Evolutionary conservation across 768 basidiomycete genomes (phyloP).

Genomic region (Xerocomus spinulosus): DNA sequence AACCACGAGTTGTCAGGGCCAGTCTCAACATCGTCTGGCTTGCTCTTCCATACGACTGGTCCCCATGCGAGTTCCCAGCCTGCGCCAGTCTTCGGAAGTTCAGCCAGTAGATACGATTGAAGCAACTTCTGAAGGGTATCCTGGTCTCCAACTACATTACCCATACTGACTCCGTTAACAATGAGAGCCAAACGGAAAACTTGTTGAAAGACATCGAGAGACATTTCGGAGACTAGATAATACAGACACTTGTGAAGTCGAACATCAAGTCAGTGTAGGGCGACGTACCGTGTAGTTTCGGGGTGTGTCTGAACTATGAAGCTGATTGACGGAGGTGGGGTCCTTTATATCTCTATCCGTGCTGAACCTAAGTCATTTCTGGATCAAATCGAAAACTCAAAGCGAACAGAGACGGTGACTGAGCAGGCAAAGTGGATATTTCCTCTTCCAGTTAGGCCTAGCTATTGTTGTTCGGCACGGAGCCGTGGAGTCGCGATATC

Average conservation of each 20-base stretch:
- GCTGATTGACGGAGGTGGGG: not conserved
- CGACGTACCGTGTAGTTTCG: not conserved
- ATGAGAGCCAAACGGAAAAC: not conserved
- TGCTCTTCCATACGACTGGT: conserved; percentile 5
- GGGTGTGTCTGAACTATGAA: not conserved
- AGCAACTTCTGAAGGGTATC: conserved; percentile 2
- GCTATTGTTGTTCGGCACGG: too few species aligned
- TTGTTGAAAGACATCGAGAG: conserved; percentile 6
- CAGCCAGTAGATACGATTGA: not conserved
- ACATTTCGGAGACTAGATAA: not conserved
- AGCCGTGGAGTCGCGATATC: too few species aligned
- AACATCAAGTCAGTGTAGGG: too few species aligned
- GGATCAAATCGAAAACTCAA: not conserved
- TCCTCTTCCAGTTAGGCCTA: too few species aligned
- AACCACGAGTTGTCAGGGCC: conserved; percentile 8
- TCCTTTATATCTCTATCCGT: not conserved
- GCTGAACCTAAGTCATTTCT: not conserved
- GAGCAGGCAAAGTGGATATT: too few species aligned
- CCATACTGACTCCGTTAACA: not conserved
- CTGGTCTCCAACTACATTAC: not conserved
- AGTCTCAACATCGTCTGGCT: not conserved
- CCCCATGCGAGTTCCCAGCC: conserved; percentile 8
- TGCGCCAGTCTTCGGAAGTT: not conserved
- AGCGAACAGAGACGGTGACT: not conserved
- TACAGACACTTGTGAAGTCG: not conserved